Conservation (phyloP, 164 flowering plant genomes). For the Piper longum region DNA sequence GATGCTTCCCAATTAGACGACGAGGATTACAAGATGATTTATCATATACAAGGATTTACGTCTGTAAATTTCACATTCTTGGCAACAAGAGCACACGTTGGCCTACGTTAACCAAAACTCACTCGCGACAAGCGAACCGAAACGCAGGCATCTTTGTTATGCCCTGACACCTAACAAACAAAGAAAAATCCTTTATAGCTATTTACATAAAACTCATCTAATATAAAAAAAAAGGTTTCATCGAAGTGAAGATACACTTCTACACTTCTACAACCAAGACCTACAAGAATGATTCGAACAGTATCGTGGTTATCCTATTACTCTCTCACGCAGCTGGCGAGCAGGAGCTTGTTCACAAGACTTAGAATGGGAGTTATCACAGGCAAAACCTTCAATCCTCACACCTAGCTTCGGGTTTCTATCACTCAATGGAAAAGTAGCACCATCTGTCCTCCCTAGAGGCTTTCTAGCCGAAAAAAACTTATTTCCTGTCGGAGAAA, state of each 20-base stretch:
- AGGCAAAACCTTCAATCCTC: constrained; percentile 18
- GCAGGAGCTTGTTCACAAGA: constrained; percentile 15
- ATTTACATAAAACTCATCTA: not conserved
- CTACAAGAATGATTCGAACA: not conserved
- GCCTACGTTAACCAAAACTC: not conserved
- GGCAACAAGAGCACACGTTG: not conserved
- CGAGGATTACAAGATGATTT: too few species aligned
- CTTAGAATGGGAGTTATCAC: constrained; percentile 12
- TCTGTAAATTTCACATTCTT: not conserved
- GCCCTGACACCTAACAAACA: too few species aligned
- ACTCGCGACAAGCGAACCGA: too few species aligned
- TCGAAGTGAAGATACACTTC: too few species aligned
- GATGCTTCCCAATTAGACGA: too few species aligned
- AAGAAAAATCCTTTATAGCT: too few species aligned
- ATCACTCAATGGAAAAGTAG: constrained; percentile 3
- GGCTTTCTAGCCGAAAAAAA: constrained; percentile 7
- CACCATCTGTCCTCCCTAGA: constrained; percentile 4
- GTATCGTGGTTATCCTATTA: not conserved
- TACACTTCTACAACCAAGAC: not conserved
- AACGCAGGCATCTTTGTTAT: too few species aligned
- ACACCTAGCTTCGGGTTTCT: constrained; percentile 11
- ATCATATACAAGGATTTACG: not conserved
- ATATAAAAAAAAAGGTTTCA: not conserved
- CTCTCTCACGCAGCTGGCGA: not conserved
- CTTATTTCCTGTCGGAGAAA: not conserved